Evolutionary conservation across 352 stramenopile species (phyloP).

Genomic region (Phytophthora hibernalis): DNA sequence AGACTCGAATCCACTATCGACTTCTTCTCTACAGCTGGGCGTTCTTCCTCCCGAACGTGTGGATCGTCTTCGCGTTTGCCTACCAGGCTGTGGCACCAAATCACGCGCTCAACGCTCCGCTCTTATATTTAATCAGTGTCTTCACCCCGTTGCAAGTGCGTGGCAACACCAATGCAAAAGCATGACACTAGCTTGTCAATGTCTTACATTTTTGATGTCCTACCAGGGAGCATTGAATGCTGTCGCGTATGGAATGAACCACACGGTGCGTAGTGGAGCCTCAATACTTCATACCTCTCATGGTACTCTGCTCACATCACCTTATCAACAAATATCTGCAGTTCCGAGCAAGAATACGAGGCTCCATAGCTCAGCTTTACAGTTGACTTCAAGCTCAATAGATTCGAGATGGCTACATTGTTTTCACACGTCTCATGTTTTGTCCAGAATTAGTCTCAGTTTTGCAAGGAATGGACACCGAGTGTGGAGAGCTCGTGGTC

Average conservation of each 20-base stretch:
- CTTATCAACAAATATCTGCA: background rate
- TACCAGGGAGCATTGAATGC: constrained; percentile 68
- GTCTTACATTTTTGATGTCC: constrained; percentile 1
- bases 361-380: background rate
- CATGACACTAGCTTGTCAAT: background rate
- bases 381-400: constrained; percentile 3
- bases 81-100: constrained; percentile 56
- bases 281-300: background rate
- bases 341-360: constrained; percentile 28
- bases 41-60: constrained; percentile 62
- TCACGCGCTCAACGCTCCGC: constrained; percentile 51
- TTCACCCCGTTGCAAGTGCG: constrained; percentile 78
- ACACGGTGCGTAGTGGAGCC: constrained; percentile 41
- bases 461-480: constrained; percentile 43
- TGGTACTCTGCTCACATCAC: background rate
- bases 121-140: constrained; percentile 75
- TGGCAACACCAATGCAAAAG: background rate
- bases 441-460: constrained; percentile 12
- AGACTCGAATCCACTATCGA: constrained; percentile 69
- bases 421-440: constrained; percentile 17
- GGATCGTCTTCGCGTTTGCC: constrained; percentile 47
- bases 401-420: constrained; percentile 7
- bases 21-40: constrained; percentile 74
- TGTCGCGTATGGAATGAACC: constrained; percentile 67
- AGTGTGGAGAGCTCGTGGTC: constrained; percentile 35